Percentiles rank a stretch among this genome's conserved stretches.
These are phyloP conservation scores for Fusarium equiseti DNA, from an alignment of 2,329 filamentous ascomycete species.

Conservation along the genomic window DNA sequence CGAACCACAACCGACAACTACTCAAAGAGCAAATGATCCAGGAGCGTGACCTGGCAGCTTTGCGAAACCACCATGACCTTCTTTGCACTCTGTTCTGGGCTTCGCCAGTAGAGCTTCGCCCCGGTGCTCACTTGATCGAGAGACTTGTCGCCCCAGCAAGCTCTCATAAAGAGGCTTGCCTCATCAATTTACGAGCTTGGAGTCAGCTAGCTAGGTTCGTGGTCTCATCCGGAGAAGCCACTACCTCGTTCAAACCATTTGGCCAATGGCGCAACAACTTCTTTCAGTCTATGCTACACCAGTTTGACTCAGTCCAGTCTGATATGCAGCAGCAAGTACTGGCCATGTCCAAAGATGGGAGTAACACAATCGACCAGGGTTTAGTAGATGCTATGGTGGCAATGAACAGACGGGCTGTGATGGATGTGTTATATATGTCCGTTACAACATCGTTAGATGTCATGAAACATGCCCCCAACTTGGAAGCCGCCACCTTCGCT, in stretches of 20 bases:
- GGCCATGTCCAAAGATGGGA: constrained; percentile 61
- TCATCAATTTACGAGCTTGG: constrained; percentile 74
- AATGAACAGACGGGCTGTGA: constrained; percentile 64
- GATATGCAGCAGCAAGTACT: constrained; percentile 68
- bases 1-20: constrained; percentile 74
- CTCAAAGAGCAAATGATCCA: constrained; percentile 71
- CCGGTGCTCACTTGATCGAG: constrained; percentile 66
- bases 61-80: constrained; percentile 77
- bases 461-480: constrained; percentile 59
- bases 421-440: constrained; percentile 65
- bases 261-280: constrained; percentile 66
- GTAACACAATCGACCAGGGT: constrained; percentile 57
- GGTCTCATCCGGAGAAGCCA: constrained; percentile 60
- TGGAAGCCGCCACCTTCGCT: constrained; percentile 62
- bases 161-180: constrained; percentile 75
- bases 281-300: constrained; percentile 67
- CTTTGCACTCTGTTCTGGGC: constrained; percentile 76
- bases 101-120: constrained; percentile 66
- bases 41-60: constrained; percentile 70
- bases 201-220: constrained; percentile 71
- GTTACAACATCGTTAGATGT: constrained; percentile 64
- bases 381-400: constrained; percentile 63
- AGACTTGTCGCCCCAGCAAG: constrained; percentile 68
- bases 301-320: constrained; percentile 67
- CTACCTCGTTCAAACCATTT: constrained; percentile 62